phyloP scores from a whole-genome alignment of 83 land plant species.

The Larix sibirica region DNA sequence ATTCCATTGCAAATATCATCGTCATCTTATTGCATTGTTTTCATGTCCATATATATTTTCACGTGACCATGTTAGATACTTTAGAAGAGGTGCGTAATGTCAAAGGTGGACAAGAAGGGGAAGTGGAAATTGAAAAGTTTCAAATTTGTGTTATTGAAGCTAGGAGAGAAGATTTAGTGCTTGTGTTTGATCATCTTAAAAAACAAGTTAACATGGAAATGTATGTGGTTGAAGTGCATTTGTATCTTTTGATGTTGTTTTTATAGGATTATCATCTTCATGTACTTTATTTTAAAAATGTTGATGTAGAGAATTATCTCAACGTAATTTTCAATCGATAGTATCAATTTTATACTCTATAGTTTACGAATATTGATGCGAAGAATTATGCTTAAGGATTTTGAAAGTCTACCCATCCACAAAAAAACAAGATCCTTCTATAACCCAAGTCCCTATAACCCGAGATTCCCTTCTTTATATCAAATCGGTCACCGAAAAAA shows the following conservation, averaged over 20 bases:
- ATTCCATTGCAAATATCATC: neutral
- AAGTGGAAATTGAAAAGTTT: conserved; percentile 80
- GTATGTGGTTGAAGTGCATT: conserved; percentile 14
- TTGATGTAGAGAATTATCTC: neutral
- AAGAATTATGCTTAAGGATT: no score
- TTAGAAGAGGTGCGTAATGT: neutral
- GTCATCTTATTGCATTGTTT: conserved; percentile 9
- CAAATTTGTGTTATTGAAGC: conserved; percentile 61
- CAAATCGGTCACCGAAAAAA: no score
- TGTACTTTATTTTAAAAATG: conserved; percentile 5
- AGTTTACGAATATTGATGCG: no score
- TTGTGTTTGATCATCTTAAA: conserved; percentile 57
- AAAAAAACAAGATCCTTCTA: no score
- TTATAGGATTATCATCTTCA: neutral
- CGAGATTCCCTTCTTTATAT: no score
- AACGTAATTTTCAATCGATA: neutral
- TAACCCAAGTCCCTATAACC: no score
- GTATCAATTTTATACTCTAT: no score
- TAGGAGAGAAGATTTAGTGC: conserved; percentile 67
- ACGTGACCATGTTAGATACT: conserved; percentile 34
- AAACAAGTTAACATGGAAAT: conserved; percentile 27
- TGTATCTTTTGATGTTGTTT: neutral
- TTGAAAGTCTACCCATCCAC: no score
- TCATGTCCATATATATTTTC: conserved; percentile 65
- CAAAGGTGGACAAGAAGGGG: conserved; percentile 38